A percentile compares a stretch with the other conserved stretches of the same genome.
Evolutionary conservation across 2,329 filamentous ascomycete species (phyloP).

Genomic region (Gremmenia infestans): DNA sequence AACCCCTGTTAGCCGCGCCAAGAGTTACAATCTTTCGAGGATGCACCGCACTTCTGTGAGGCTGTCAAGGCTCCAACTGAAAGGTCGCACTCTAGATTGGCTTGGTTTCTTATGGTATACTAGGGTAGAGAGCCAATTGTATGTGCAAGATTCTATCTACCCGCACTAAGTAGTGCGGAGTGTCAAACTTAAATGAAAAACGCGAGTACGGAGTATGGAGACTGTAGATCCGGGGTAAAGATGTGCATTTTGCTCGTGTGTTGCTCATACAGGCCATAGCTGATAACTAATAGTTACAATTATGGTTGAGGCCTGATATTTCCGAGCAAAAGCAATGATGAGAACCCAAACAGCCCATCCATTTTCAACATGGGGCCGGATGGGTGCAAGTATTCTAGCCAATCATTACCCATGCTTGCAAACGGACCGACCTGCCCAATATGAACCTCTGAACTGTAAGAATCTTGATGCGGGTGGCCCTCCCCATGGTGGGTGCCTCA

Average conservation of each 20-base stretch:
- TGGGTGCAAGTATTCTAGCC: background rate
- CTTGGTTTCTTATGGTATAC: no score
- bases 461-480: background rate
- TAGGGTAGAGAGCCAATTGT: background rate
- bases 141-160: no score
- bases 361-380: background rate
- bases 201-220: background rate
- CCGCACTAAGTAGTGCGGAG: no score
- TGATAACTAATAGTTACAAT: background rate
- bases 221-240: slow-evolving; percentile 10
- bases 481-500: background rate
- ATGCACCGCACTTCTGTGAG: no score
- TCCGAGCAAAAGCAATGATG: background rate
- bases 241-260: slow-evolving; percentile 1
- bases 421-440: background rate
- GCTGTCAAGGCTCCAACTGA: no score
- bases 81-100: no score
- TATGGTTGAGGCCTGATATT: background rate
- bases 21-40: no score
- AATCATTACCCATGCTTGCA: background rate
- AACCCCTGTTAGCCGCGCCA: no score
- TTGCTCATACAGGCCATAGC: background rate
- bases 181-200: background rate
- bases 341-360: background rate
- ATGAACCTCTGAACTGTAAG: background rate